These are phyloP conservation scores for Kwoniella sp. DNA, from an alignment of 768 basidiomycete genomes.

Conservation along the genomic window DNA sequence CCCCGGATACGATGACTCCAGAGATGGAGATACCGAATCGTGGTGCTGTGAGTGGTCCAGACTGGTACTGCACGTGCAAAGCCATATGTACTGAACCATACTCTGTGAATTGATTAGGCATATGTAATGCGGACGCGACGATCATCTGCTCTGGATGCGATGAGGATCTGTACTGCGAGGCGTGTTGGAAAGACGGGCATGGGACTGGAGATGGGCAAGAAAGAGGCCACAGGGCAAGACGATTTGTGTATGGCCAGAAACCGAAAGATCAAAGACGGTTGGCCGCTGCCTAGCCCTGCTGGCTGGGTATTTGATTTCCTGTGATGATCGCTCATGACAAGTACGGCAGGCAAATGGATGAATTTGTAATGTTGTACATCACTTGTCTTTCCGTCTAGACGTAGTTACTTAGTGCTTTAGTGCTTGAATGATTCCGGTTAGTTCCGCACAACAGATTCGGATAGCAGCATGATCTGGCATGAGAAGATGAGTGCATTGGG, in stretches of 20 bases:
- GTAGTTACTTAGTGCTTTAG: too few relatives aligned
- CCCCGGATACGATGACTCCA: constrained; percentile 34
- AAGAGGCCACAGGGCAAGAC: constrained; percentile 33
- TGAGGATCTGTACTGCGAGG: constrained; percentile 41
- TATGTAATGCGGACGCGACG: constrained; percentile 46
- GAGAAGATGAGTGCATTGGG: not conserved
- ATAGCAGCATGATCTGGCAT: too few relatives aligned
- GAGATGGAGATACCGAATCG: constrained; percentile 43
- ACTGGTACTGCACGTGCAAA: too few relatives aligned
- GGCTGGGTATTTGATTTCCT: too few relatives aligned
- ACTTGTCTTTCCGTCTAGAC: too few relatives aligned
- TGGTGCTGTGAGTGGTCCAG: constrained; percentile 51
- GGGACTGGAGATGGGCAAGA: constrained; percentile 31
- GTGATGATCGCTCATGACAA: too few relatives aligned
- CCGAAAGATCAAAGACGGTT: not conserved
- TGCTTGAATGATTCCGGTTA: too few relatives aligned
- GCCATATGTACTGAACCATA: not conserved
- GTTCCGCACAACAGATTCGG: too few relatives aligned
- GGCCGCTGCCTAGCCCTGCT: constrained; percentile 1
- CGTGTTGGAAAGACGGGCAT: constrained; percentile 48
- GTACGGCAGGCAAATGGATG: too few relatives aligned
- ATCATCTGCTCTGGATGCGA: constrained; percentile 45
- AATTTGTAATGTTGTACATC: too few relatives aligned
- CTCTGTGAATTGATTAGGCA: constrained; percentile 26
- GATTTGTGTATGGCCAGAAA: constrained; percentile 28